These are phyloP conservation scores for Microcos paniculata DNA, from an alignment of 345 rosid species.

Conservation along the genomic window DNA sequence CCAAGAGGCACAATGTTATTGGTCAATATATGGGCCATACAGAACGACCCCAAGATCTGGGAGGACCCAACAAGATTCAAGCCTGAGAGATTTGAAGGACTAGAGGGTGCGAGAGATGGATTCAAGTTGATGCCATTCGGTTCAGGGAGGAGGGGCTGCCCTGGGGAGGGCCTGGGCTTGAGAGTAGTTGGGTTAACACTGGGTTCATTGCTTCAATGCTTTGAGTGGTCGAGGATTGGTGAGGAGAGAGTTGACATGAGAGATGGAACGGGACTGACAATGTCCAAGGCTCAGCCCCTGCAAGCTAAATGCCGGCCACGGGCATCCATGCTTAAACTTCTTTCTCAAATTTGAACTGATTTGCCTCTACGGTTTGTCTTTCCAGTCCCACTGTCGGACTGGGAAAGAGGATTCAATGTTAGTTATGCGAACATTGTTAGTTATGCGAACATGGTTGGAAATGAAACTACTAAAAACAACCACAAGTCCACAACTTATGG, in stretches of 20 bases:
- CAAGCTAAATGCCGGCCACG: slow-evolving; percentile 27
- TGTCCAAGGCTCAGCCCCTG: slow-evolving; percentile 36
- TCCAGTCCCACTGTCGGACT: background rate
- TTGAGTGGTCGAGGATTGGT: slow-evolving; percentile 42
- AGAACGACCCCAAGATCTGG: slow-evolving; percentile 42
- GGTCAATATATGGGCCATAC: slow-evolving; percentile 42
- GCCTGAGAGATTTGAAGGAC: slow-evolving; percentile 53
- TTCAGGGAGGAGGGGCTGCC: slow-evolving; percentile 60
- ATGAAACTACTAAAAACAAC: background rate
- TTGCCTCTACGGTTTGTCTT: background rate
- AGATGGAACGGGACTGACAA: slow-evolving; percentile 28
- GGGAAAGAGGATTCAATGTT: background rate
- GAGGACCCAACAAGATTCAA: slow-evolving; percentile 32
- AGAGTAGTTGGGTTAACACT: slow-evolving; percentile 45
- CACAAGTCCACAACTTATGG: background rate
- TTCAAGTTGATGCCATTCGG: slow-evolving; percentile 53
- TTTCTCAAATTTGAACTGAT: slow-evolving; percentile 19
- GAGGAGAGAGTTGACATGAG: slow-evolving; percentile 39
- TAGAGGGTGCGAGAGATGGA: slow-evolving; percentile 41
- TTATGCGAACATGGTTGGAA: background rate
- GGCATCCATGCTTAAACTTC: slow-evolving; percentile 13
- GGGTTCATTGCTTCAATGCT: slow-evolving; percentile 52
- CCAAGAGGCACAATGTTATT: slow-evolving; percentile 43
- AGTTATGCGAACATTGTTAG: background rate
- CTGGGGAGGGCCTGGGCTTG: slow-evolving; percentile 49